A percentile compares a stretch with the other conserved stretches of the same genome.
Evolutionary conservation across 148 eudicot species (phyloP).

Genomic region (Cornus florida): DNA sequence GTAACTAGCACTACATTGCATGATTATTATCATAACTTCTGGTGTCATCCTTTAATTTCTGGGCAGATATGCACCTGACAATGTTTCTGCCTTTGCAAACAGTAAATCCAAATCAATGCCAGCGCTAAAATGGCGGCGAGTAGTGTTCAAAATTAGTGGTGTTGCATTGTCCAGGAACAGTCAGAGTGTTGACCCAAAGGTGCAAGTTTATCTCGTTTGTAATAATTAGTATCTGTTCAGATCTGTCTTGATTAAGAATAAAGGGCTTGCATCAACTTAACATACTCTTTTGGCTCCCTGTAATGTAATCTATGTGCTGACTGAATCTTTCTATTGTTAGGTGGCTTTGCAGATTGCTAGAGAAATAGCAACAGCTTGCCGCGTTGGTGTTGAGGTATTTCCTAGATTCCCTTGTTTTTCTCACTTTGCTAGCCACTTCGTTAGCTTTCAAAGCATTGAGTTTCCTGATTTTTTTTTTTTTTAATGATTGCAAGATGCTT

Average conservation of each 20-base stretch:
- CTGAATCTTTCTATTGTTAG: not conserved
- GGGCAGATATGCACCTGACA: constrained; percentile 13
- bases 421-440: not conserved
- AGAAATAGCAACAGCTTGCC: not conserved
- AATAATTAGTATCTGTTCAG: not conserved
- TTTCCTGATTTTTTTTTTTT: not conserved
- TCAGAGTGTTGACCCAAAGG: constrained; percentile 2
- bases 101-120: constrained; percentile 6
- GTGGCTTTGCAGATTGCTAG: constrained; percentile 5
- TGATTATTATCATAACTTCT: not conserved
- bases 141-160: constrained; percentile 3
- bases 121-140: not conserved
- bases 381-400: constrained; percentile 4
- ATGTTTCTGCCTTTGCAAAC: constrained; percentile 11
- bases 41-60: not conserved
- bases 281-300: not conserved
- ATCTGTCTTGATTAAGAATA: not conserved
- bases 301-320: not conserved
- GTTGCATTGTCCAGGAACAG: not conserved
- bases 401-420: not conserved
- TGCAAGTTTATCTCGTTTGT: not conserved
- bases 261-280: not conserved
- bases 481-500: not conserved
- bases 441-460: not conserved
- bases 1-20: not conserved